Evolutionary conservation across 2,329 filamentous ascomycete genomes (phyloP).

Genomic region (Penicillium olsonii): DNA sequence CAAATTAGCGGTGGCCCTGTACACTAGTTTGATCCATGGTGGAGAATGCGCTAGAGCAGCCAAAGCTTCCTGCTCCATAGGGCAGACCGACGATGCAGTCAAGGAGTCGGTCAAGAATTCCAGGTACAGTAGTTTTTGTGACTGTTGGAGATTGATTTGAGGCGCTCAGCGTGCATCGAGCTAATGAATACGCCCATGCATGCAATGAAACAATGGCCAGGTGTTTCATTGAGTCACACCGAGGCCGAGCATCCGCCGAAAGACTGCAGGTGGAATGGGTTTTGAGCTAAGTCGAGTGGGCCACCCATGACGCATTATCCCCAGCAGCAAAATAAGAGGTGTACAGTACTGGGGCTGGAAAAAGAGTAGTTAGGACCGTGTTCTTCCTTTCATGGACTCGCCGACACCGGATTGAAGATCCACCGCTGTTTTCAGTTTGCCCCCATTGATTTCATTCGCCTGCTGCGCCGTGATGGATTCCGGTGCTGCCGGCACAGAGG

Average conservation of each 20-base stretch:
- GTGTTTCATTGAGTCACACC: background rate
- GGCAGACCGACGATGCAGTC: constrained; percentile 46
- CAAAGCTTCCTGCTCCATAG: constrained; percentile 66
- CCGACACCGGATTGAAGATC: constrained; percentile 11
- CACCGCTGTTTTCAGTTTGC: constrained; percentile 2
- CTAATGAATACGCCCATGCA: background rate
- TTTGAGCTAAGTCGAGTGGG: background rate
- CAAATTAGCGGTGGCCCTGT: constrained; percentile 68
- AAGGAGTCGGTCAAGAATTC: constrained; percentile 42
- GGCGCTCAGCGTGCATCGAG: too few species aligned
- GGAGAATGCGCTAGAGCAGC: constrained; percentile 58
- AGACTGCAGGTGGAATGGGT: background rate
- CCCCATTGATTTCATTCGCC: constrained; percentile 10
- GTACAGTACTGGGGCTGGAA: background rate
- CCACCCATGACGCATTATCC: background rate
- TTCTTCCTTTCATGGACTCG: constrained; percentile 1
- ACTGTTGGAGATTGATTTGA: too few species aligned
- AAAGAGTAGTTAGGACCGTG: constrained; percentile 4
- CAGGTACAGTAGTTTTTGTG: too few species aligned
- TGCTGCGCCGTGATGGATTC: constrained; percentile 9
- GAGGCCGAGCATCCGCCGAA: background rate
- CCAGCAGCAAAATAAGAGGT: background rate
- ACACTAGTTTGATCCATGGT: constrained; percentile 56
- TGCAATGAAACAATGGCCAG: background rate
- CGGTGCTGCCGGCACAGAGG: constrained; percentile 5